Evolutionary conservation across 1,284 basidiomycete genomes (phyloP), one percentile per base, ranked within the genome.

Genomic region (Irpex rosettiformis): DNA sequence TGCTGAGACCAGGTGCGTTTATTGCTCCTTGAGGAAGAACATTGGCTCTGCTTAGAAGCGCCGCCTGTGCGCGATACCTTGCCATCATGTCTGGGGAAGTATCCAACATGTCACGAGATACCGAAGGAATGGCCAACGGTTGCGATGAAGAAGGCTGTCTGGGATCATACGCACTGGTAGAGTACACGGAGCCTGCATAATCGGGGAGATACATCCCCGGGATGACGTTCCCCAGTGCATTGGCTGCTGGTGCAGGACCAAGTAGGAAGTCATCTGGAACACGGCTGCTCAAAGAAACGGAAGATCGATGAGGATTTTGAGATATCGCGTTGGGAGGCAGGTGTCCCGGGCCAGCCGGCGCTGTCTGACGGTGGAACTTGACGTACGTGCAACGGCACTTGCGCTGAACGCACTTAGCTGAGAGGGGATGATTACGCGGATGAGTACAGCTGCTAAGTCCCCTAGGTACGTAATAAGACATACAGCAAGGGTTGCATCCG

Each of bases 321-420:
- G 63, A 57, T 30, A 69, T 58, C 13, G 65, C 58, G 18, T 65
- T 64, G 43, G 71, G 73, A 22, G 72, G 58, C 5, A 72, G 73
- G 52, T 82, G 88, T 16, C 88, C 88, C 16, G 88, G 88, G 5
- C 88, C 88, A 6, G 81, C 78, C 18, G 89, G 88, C 0, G 88
- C 88, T 0, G 89, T 89, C 66, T 91, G 89, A n/a, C 86, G 82
- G 67, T 89, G 88, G 66, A 91, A 91, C 68, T 94, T 93, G 74
- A 91, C 85, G 69, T 88, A 94, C 0, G 90, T 91, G 74, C 93
- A 95, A 3, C 85, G 79, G 59, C 79, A 80, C 68, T 91, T 91
- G 52, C 89, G 83, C 63, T 87, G 81, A 1, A 85, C 67, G 67
- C 93, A 94, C 77, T 92, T 93, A 3, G 86, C 91, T 93, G 67